Percentiles rank a stretch among this genome's conserved stretches.
Evolutionary conservation across 2,329 filamentous ascomycete genomes (phyloP).

Genomic region (Claviceps cyperi): DNA sequence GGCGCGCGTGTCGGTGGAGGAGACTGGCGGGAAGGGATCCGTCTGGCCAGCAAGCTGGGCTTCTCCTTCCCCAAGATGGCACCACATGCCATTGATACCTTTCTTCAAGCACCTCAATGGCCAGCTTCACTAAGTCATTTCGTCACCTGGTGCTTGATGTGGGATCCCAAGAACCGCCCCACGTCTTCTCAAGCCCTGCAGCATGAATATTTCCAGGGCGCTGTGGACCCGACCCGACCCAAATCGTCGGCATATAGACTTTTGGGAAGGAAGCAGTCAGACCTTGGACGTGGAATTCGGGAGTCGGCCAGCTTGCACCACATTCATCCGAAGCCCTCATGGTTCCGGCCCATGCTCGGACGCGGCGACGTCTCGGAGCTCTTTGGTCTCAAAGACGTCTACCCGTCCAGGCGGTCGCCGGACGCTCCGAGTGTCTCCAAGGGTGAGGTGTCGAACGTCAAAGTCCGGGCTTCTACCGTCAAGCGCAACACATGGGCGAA

Average conservation of each 20-base stretch:
- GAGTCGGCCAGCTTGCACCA: constrained; percentile 41
- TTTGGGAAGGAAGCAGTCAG: constrained; percentile 80
- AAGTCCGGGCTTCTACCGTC: constrained; percentile 33
- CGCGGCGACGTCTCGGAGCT: constrained; percentile 54
- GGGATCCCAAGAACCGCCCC: constrained; percentile 85
- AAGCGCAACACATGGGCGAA: constrained; percentile 95
- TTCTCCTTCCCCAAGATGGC: constrained; percentile 99
- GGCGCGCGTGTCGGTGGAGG: constrained; percentile 80
- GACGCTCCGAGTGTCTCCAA: constrained; percentile 24
- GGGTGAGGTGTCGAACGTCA: constrained; percentile 23
- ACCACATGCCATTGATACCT: constrained; percentile 88
- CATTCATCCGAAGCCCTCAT: constrained; percentile 72
- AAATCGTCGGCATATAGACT: constrained; percentile 78
- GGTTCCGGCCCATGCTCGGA: constrained; percentile 90
- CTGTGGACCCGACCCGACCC: constrained; percentile 80
- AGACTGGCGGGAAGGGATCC: constrained; percentile 91
- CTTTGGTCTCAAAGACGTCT: constrained; percentile 32
- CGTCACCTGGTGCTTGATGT: constrained; percentile 97
- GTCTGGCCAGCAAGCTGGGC: constrained; percentile 85
- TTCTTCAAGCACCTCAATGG: constrained; percentile 84
- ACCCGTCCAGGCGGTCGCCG: constrained; percentile 29
- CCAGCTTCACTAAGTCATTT: constrained; percentile 77
- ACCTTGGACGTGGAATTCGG: constrained; percentile 54
- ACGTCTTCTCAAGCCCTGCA: constrained; percentile 88
- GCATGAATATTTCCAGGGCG: constrained; percentile 89